These are phyloP conservation scores for Aspergillus pseudoglaucus DNA, from an alignment of 2,329 filamentous ascomycete genomes.

Conservation along the genomic window DNA sequence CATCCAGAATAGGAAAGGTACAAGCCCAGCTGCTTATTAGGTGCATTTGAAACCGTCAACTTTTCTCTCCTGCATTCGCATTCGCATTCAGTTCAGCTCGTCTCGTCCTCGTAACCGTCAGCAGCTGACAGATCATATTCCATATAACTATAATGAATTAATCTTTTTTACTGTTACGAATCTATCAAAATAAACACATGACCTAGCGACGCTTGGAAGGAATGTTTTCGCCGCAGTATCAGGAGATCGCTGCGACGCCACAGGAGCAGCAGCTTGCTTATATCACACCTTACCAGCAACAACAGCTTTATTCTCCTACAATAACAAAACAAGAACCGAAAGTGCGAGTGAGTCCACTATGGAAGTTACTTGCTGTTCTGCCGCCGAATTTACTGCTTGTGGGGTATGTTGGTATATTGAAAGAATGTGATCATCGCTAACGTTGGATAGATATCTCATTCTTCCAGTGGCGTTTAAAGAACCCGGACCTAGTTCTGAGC, in stretches of 20 bases:
- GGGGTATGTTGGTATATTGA: slow-evolving; percentile 17
- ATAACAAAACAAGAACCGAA: neutral
- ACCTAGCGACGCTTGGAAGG: too few species aligned
- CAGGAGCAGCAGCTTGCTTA: slow-evolving; percentile 5
- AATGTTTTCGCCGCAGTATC: slow-evolving; percentile 6
- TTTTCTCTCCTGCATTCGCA: neutral
- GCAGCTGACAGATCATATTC: too few species aligned
- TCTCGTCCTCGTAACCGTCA: too few species aligned
- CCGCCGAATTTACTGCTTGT: slow-evolving; percentile 22
- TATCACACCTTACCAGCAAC: neutral
- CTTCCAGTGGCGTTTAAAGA: slow-evolving; percentile 22
- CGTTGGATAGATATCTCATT: slow-evolving; percentile 20
- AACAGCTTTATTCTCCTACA: neutral
- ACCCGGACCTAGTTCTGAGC: neutral
- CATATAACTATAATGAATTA: too few species aligned
- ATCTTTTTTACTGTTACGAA: too few species aligned
- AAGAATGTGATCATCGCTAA: too few species aligned
- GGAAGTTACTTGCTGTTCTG: slow-evolving; percentile 19
- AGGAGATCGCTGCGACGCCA: slow-evolving; percentile 6
- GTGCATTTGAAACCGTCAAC: neutral
- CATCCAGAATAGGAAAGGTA: too few species aligned
- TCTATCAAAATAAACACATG: too few species aligned
- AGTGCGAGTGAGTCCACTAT: slow-evolving; percentile 3
- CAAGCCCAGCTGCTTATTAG: too few species aligned
- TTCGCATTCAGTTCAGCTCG: too few species aligned